phyloP scores from a whole-genome alignment of 495 filamentous ascomycete genomes.

The Neurospora hispaniola region DNA sequence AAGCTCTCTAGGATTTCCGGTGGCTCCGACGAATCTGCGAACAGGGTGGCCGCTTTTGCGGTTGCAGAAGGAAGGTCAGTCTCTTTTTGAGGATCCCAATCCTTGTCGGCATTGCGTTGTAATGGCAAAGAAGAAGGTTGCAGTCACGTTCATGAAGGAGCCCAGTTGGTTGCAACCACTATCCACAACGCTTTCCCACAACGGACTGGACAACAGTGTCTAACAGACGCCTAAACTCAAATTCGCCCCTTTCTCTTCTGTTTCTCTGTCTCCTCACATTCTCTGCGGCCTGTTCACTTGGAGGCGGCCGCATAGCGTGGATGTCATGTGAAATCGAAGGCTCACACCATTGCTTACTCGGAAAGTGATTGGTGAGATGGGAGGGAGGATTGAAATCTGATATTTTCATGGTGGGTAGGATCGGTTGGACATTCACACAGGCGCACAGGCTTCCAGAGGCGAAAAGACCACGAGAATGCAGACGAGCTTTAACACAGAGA shows the following conservation, averaged over 20 bases:
- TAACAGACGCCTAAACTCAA: not conserved
- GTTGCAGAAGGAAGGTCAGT: not conserved
- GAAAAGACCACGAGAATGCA: not conserved
- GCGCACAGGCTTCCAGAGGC: not conserved
- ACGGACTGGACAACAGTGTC: not conserved
- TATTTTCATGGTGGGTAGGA: not conserved
- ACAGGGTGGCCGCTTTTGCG: not conserved
- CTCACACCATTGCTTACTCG: not conserved
- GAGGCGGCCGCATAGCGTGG: not conserved
- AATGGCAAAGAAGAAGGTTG: not conserved
- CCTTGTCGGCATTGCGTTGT: not conserved
- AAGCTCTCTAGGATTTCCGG: not conserved
- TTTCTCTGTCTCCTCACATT: not conserved
- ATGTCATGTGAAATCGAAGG: not conserved
- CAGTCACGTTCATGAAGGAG: not conserved
- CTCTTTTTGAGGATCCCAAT: not conserved
- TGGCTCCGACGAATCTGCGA: not conserved
- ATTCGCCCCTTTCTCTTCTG: not conserved
- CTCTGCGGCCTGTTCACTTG: not conserved
- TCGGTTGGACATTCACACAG: not conserved
- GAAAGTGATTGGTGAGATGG: not conserved
- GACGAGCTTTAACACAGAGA: not conserved
- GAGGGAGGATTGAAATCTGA: not conserved
- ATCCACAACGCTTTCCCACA: not conserved
- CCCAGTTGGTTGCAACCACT: not conserved